Evolutionary conservation across 257 asterid species (phyloP), one percentile per base, ranked within the genome.

Genomic region (Echites panduratus): DNA sequence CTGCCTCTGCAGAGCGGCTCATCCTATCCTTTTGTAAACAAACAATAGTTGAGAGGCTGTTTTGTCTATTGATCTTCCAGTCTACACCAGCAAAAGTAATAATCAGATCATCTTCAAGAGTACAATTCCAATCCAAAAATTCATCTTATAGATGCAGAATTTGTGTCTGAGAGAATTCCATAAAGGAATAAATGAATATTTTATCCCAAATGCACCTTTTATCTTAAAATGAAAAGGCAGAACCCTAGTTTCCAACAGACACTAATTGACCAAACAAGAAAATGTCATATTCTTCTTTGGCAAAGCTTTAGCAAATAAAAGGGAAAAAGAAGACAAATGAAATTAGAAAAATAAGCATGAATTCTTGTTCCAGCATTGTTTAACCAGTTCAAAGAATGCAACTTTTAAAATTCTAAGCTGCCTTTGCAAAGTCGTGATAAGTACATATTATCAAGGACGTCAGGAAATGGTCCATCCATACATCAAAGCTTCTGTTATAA

Each of bases 1-100:
- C n/a, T 26, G 52, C 26, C 24, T 47, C 76, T 35, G 16, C 22
- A 12, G 65, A 58, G 7, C 73, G 83, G 29, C 75, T 79, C 83
- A 79, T 79, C 69, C 71, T 79, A 9, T 17, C 35, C 69, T 38
- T 63, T 5, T 35, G 35, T 7, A 35, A 58, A 5, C 0, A 27
- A 12, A 27, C 20, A 3, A 58, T 26, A 58, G 20, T 27, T 58
- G 65, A 27, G 26, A 58, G 64, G 29, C 27, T 10, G 40, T 6
- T 47, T 63, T 8, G 13, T 64, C 69, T 38, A 7, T 9, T 11
- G 20, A 64, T 4, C 10, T 40, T 4, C 29, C 22, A 64, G 10
- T 27, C 48, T 64, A 38, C 24, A 32, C 48, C 44, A 35, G 19
- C 6, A 17, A 61, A 63, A 63, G 22, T 17, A 62, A 32, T 24